Evolutionary conservation across 2,329 filamentous ascomycete species (phyloP), one percentile per base, ranked within the genome.

Genomic region (Atkinsonella texensis): DNA sequence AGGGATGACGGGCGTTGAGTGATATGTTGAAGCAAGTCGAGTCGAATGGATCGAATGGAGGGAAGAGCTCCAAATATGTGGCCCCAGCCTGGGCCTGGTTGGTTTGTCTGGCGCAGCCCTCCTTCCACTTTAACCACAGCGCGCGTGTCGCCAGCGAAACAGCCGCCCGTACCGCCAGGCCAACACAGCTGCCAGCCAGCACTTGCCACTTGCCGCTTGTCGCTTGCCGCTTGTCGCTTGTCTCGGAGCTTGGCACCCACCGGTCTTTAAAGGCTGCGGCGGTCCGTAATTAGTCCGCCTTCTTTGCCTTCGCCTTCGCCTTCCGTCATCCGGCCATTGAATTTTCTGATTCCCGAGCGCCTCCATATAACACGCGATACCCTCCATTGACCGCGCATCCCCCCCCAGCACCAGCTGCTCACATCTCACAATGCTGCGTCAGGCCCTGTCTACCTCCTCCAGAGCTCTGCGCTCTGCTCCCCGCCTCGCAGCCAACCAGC

Each of bases 401-500:
- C 46, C 51, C 53, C 50, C 53, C 47, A 47, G 35, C 48, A 41
- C 46, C 48, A 28, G 46, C 31, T 44, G 39, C 47, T 46, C 54
- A 46, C 32, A 48, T 28, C 15, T 51, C 58, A 65, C 45, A 57
- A 76, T 76, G 74, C 65, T 76, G 56, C 71, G 72, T 60, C 71
- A 74, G 62, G 66, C 67, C 51, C 53, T 75, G 48, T 63, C 70
- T 50, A 58, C 67, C 54, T 68, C 73, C 39, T 70, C 72, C 52
- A 67, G 72, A 62, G 69, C 70, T 41, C 63, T 74, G 55, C 68
- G 72, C 65, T 66, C 70, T 52, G 63, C 63, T 54, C 62, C 70
- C 51, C 62, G 69, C 51, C 60, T 65, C 42, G 58, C 68, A 49
- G 61, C 61, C 46, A 62, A 65, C 58, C 64, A 65, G 56, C 65